A percentile compares a stretch with the other conserved stretches of the same genome.
These are phyloP conservation scores for Oidium heveae DNA, from an alignment of 2,329 filamentous ascomycete species.

Conservation along the genomic window DNA sequence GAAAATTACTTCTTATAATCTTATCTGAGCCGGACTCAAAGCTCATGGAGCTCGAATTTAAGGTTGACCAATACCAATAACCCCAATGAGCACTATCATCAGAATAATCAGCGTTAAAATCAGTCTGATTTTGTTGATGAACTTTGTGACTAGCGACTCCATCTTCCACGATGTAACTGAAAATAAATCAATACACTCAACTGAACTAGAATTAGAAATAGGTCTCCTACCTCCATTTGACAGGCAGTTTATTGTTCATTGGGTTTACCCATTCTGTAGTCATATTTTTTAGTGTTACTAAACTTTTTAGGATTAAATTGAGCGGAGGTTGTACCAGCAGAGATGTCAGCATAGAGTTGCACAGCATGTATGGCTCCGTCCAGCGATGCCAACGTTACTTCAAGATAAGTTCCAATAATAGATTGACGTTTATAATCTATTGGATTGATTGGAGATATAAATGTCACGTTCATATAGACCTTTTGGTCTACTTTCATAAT, in stretches of 20 bases:
- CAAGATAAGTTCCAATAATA: conserved; percentile 43
- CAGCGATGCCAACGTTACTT: conserved; percentile 32
- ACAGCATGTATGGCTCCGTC: conserved; percentile 39
- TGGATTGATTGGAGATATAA: conserved; percentile 46
- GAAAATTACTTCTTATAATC: conserved; percentile 39
- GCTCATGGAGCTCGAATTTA: conserved; percentile 26
- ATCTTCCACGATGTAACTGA: conserved; percentile 7
- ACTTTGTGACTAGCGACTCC: conserved; percentile 8
- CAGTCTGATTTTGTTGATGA: conserved; percentile 9
- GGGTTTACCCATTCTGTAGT: conserved; percentile 39
- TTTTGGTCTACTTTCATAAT: conserved; percentile 35
- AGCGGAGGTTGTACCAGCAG: conserved; percentile 27
- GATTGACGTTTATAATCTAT: conserved; percentile 42
- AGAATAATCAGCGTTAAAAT: conserved; percentile 11
- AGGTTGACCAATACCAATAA: conserved; percentile 49
- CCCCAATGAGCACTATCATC: conserved; percentile 48
- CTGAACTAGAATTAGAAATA: conserved; percentile 29
- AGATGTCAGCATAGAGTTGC: conserved; percentile 47
- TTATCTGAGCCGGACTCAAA: conserved; percentile 46
- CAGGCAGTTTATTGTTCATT: conserved; percentile 27
- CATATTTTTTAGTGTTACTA: background rate
- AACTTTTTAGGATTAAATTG: background rate
- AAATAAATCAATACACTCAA: conserved; percentile 2
- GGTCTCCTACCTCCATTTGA: conserved; percentile 39
- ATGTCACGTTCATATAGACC: conserved; percentile 40